Evolutionary conservation across 306 rosid genomes (phyloP).

Genomic region (Prunus salicina): DNA sequence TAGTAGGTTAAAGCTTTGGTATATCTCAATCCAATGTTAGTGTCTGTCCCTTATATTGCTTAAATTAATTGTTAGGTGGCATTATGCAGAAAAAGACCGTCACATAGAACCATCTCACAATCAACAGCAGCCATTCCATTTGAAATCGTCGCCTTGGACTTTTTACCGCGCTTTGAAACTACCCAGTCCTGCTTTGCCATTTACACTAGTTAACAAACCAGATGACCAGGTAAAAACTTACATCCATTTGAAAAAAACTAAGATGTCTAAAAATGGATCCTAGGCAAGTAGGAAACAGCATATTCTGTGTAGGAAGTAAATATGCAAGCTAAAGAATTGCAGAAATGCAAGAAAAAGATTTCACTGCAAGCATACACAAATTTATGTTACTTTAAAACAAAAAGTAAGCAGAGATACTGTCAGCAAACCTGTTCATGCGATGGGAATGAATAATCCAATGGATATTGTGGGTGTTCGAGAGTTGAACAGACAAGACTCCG

Average conservation of each 20-base stretch:
- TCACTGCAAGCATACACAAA: not conserved
- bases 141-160: constrained; percentile 42
- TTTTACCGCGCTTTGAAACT: constrained; percentile 48
- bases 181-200: constrained; percentile 66
- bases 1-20: too few relatives aligned
- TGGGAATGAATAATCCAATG: constrained; percentile 56
- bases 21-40: too few relatives aligned
- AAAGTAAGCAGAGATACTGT: not conserved
- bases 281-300: not conserved
- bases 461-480: constrained; percentile 68
- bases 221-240: not conserved
- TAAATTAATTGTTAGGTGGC: too few relatives aligned
- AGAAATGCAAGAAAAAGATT: constrained; percentile 4
- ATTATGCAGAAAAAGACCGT: too few relatives aligned
- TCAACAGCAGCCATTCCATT: constrained; percentile 73
- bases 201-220: constrained; percentile 23
- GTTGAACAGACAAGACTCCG: constrained; percentile 78
- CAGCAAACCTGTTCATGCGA: constrained; percentile 60
- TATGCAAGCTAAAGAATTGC: constrained; percentile 1
- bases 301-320: not conserved
- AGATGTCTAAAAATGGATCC: not conserved
- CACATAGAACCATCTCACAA: constrained; percentile 92
- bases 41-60: too few relatives aligned
- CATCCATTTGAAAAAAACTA: not conserved
- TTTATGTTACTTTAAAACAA: constrained; percentile 6